phyloP scores from a whole-genome alignment of 345 rosid genomes.

The Turritis glabra region DNA sequence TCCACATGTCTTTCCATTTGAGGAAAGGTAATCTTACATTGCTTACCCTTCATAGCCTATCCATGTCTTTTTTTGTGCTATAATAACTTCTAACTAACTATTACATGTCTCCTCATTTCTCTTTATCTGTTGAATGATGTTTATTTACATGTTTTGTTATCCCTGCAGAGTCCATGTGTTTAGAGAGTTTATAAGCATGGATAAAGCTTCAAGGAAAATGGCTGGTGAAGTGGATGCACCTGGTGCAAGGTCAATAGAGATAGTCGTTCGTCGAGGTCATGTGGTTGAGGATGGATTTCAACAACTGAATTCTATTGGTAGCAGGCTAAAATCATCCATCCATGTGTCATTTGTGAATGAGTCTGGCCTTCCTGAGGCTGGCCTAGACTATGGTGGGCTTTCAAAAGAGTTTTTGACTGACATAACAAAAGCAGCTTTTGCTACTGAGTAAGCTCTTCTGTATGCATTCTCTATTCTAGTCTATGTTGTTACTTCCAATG shows the following conservation, averaged over 20 bases:
- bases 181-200: constrained; percentile 90
- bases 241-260: constrained; percentile 81
- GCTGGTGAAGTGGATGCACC: constrained; percentile 88
- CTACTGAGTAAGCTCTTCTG: constrained; percentile 76
- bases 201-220: constrained; percentile 83
- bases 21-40: constrained; percentile 66
- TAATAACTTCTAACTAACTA: background rate
- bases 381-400: constrained; percentile 96
- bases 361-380: constrained; percentile 97
- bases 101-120: constrained; percentile 12
- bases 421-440: constrained; percentile 87
- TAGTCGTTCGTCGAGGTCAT: constrained; percentile 89
- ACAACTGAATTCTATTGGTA: constrained; percentile 76
- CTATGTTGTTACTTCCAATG: constrained; percentile 14
- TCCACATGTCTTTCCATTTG: constrained; percentile 95
- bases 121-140: constrained; percentile 6
- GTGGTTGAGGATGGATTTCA: constrained; percentile 92
- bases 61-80: constrained; percentile 15
- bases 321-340: constrained; percentile 86
- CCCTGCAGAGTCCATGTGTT: constrained; percentile 88
- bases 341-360: constrained; percentile 97
- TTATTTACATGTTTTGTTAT: constrained; percentile 38
- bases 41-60: background rate
- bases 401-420: constrained; percentile 97
- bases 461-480: constrained; percentile 14